These are phyloP conservation scores for Fraxinus baroniana DNA, from an alignment of 305 asterid species.

Conservation along the genomic window DNA sequence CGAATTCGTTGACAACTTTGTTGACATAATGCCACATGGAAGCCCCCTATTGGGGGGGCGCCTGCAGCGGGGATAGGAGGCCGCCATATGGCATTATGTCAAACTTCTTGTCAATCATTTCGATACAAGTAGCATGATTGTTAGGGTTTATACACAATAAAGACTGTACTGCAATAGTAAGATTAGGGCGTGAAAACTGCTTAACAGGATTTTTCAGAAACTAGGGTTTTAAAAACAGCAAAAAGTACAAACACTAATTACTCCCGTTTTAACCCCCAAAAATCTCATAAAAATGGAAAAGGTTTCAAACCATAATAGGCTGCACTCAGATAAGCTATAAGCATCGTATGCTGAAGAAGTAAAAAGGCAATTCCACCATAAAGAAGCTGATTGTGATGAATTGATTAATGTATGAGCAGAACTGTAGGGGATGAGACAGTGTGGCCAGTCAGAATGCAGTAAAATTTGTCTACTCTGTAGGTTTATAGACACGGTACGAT, in stretches of 20 bases:
- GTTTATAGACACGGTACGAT: background rate
- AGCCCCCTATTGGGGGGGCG: no score
- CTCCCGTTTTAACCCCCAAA: background rate
- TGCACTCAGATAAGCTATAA: background rate
- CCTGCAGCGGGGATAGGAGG: no score
- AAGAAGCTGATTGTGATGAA: background rate
- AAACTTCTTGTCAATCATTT: no score
- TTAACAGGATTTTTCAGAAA: background rate
- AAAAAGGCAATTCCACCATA: background rate
- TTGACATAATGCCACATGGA: no score
- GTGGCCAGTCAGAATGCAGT: background rate
- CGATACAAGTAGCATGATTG: no score
- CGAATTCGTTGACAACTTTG: no score
- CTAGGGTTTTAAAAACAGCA: background rate
- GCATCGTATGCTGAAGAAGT: background rate
- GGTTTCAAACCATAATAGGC: background rate
- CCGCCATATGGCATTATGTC: no score
- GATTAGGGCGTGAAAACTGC: background rate
- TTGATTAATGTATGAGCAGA: background rate
- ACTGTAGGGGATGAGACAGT: background rate
- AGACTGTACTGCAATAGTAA: background rate
- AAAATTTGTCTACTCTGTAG: background rate
- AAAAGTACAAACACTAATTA: background rate
- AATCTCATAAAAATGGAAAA: background rate
- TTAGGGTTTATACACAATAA: no score